Evolutionary conservation across 129 eudicot species (phyloP).

Genomic region (Lactuca saligna): DNA sequence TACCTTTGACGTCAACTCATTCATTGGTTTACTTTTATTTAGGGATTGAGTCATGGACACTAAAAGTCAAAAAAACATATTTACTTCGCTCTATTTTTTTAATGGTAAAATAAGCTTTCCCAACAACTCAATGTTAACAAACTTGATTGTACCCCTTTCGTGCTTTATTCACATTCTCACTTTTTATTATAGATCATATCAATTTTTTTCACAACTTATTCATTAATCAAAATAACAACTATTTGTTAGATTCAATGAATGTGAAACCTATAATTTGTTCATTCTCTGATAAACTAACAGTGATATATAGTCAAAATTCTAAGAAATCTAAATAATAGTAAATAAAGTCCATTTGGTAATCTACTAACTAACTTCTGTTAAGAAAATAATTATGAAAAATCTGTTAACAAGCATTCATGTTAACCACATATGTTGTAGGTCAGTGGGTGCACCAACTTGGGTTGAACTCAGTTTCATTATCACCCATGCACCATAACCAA

Average conservation of each 20-base stretch:
- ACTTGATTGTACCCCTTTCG: not conserved
- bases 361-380: conserved; percentile 22
- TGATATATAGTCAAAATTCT: not conserved
- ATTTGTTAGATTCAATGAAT: too few relatives aligned
- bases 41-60: not conserved
- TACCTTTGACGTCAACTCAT: conserved; percentile 12
- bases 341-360: conserved; percentile 14
- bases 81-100: not conserved
- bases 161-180: not conserved
- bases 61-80: not conserved
- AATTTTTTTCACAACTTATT: too few relatives aligned
- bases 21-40: conserved; percentile 11
- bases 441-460: conserved; percentile 89
- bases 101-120: not conserved
- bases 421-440: conserved; percentile 41
- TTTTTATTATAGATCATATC: too few relatives aligned
- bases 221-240: too few relatives aligned
- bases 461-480: conserved; percentile 47
- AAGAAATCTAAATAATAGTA: not conserved
- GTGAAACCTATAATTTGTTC: too few relatives aligned
- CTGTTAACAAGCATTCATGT: conserved; percentile 37
- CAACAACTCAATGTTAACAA: not conserved
- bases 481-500: conserved; percentile 51
- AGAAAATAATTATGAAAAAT: conserved; percentile 24
- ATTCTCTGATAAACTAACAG: too few relatives aligned